phyloP scores from a whole-genome alignment of 2,329 filamentous ascomycete genomes.

The Grosmannia serpens region DNA sequence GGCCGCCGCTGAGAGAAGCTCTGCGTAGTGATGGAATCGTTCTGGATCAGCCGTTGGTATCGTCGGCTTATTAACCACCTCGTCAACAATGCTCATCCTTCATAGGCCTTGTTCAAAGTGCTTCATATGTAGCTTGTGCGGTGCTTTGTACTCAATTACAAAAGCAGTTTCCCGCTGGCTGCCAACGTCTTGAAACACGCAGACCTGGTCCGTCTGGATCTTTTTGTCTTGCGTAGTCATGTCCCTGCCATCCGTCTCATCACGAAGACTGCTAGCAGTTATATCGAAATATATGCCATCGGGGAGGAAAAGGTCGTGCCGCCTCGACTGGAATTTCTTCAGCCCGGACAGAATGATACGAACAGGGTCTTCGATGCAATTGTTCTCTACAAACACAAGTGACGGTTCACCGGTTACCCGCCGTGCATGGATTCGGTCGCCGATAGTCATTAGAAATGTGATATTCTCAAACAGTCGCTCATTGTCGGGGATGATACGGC shows the following conservation, averaged over 20 bases:
- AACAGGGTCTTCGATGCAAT: constrained; percentile 2
- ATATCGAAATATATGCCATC: constrained; percentile 17
- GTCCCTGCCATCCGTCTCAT: background rate
- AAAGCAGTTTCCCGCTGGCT: constrained; percentile 15
- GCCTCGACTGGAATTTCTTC: background rate
- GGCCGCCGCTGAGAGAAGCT: constrained; percentile 22
- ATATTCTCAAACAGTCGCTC: constrained; percentile 17
- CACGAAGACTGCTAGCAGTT: constrained; percentile 1
- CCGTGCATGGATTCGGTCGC: constrained; percentile 11
- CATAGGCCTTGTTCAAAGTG: constrained; percentile 30
- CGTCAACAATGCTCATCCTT: constrained; percentile 26
- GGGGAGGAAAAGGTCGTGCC: constrained; percentile 13
- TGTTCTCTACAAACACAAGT: constrained; percentile 14
- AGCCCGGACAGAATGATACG: constrained; percentile 2
- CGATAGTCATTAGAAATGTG: constrained; percentile 14
- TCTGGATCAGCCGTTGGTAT: constrained; percentile 12
- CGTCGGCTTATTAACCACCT: constrained; percentile 17
- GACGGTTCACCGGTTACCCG: constrained; percentile 15
- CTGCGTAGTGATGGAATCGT: constrained; percentile 3
- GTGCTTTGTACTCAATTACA: constrained; percentile 33
- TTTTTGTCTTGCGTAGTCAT: constrained; percentile 6
- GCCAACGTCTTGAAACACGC: constrained; percentile 12
- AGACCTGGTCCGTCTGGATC: constrained; percentile 23
- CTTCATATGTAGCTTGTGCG: constrained; percentile 30
- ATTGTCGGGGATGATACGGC: constrained; percentile 12